Base-by-base conservation (phyloP, 1,284 basidiomycete genomes). In the Somion occarium region DNA sequence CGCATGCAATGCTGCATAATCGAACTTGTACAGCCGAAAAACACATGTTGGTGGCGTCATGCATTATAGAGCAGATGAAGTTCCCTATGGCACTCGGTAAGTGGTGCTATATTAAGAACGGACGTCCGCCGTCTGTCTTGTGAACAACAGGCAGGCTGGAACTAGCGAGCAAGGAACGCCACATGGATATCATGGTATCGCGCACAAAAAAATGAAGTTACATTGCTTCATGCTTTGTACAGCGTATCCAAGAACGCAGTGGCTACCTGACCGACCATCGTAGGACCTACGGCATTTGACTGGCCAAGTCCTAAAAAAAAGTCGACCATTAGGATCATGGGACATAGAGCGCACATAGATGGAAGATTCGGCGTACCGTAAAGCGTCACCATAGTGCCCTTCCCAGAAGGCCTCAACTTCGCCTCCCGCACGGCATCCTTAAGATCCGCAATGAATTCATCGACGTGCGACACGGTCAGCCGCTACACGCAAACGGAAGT, bases 261-360 rank as follows among this genome's bases (percentile, higher is more conserved):
- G 3, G 92, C 91, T 49, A 98, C 67, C 63, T 92, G 78, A n/a
- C 82, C 83, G 9, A 98, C 88, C 66, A 99, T 83, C n/a, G 82
- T 79, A 1, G 92, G 90, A 2, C 95, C 96, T 7, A 93, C 87
- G 2, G 86, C 83, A 55, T 88, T 96, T 49, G 88, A 91, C 44
- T 85, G 82, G 18, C 95, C 94, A 12, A 98, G 73, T 53, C 95
- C 95, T 93, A 59, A 34, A 49, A 20, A 12, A 26, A 37, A n/a
- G n/a, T n/a, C n/a, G n/a, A n/a, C 34, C 38, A 13, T 42, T n/a
- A 34, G n/a, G n/a, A n/a, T n/a, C n/a, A n/a, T n/a, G n/a, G n/a
- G n/a, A n/a, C n/a, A n/a, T n/a, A n/a, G n/a, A n/a, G n/a, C n/a
- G n/a, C n/a, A n/a, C n/a, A 45, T 49, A 55, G 15, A n/a, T 15